A percentile compares a stretch with the other conserved stretches of the same genome.
Conservation (phyloP, 768 basidiomycete genomes). For the Phanerodontia chrysosporium region DNA sequence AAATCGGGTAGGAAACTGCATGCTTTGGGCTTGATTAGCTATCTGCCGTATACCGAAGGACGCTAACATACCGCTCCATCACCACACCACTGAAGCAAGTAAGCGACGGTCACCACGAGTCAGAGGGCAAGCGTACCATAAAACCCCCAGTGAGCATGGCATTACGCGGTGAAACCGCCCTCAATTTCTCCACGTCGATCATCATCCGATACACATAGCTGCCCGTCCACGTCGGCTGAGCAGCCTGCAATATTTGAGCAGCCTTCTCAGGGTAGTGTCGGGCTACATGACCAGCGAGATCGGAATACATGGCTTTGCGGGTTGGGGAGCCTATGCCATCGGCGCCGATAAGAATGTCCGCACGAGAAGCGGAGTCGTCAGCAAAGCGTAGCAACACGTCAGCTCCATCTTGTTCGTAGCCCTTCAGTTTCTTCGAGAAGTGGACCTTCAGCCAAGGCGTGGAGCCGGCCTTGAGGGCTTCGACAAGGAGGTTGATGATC, state of each 20-base stretch:
- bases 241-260: neutral
- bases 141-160: neutral
- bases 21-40: neutral
- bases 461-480: neutral
- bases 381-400: conserved; percentile 17
- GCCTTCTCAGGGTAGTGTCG: neutral
- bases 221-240: neutral
- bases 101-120: too few relatives aligned
- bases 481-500: neutral
- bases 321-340: too few relatives aligned
- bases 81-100: neutral
- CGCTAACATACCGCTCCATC: neutral
- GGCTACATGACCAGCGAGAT: neutral
- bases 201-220: neutral
- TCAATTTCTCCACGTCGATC: neutral
- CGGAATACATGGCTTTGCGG: too few relatives aligned
- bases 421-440: too few relatives aligned
- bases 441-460: too few relatives aligned
- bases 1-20: neutral
- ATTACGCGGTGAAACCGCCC: neutral
- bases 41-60: neutral
- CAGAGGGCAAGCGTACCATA: neutral
- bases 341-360: too few relatives aligned
- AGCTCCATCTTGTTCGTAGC: conserved; percentile 3
- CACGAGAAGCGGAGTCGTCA: conserved; percentile 21